These are phyloP conservation scores for Musa acuminata DNA, from an alignment of 176 grass and related monocot genomes.

Conservation along the genomic window DNA sequence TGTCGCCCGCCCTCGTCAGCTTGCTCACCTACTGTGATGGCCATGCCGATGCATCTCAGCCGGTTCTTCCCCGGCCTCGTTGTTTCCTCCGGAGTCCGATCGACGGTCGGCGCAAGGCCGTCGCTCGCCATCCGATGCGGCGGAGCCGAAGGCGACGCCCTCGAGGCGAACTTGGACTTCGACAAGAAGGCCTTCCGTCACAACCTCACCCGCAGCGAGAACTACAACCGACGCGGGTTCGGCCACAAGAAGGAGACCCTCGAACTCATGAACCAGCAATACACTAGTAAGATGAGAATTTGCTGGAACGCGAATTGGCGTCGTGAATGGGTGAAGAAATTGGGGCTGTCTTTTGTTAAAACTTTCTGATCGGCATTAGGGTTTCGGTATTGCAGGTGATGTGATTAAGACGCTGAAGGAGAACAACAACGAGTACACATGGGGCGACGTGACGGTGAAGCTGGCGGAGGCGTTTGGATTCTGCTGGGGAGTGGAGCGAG, in stretches of 20 bases:
- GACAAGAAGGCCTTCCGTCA: constrained; percentile 98
- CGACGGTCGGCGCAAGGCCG: constrained; percentile 4
- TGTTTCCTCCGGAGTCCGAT: constrained; percentile 12
- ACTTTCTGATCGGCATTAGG: background rate
- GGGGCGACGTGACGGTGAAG: constrained; percentile 73
- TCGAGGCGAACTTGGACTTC: constrained; percentile 75
- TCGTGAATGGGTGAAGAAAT: background rate
- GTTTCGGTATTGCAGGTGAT: constrained; percentile 37
- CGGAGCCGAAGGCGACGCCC: constrained; percentile 19
- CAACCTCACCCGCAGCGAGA: constrained; percentile 87
- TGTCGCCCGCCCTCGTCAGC: background rate
- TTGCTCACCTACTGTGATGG: constrained; percentile 28
- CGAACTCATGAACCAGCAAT: constrained; percentile 80
- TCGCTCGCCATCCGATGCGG: constrained; percentile 53
- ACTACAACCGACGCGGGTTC: constrained; percentile 90
- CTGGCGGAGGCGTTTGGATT: constrained; percentile 94
- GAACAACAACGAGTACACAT: constrained; percentile 63
- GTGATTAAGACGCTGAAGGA: constrained; percentile 86
- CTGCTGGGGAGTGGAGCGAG: constrained; percentile 98
- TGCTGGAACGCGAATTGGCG: background rate
- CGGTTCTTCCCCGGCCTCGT: constrained; percentile 41
- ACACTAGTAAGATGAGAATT: constrained; percentile 53
- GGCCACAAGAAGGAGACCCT: constrained; percentile 98
- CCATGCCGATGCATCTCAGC: constrained; percentile 37
- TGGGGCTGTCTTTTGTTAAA: background rate